Evolutionary conservation across 345 rosid species (phyloP), one percentile per base, ranked within the genome.

Genomic region (Moringa oleifera): DNA sequence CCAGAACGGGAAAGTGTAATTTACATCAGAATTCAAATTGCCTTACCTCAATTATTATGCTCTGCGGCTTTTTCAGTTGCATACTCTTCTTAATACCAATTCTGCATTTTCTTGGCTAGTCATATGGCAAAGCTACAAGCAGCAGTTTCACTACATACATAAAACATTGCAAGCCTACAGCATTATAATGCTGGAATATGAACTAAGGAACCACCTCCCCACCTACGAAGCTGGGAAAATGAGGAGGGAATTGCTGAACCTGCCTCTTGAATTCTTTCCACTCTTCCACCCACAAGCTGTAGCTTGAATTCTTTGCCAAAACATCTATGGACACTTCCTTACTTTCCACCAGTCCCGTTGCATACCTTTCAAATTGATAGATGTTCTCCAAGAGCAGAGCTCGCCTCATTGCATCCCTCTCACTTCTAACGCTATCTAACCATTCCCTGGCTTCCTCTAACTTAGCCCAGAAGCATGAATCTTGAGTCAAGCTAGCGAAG

Each of bases 391-490:
- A 73, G 7, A 83, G 52, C 24, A 6, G 8, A 46, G 18, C 20
- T 49, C 13, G 55, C 24, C 18, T 79, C 9, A 13, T 66, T 0
- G 16, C 49, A 57, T 90, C 85, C 1, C 9, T 60, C 64, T 79
- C 88, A 5, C 66, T 69, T 73, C 58, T 81, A 8, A 75, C 51
- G 17, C 2, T 70, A 59, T 85, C 78, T 3, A 86, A 62, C 59
- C 69, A 74, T 21, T 83, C 95, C 68, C 77, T 73, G 6, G 92
- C 95, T 74, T 86, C 87, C 78, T 94, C 96, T 33, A 94, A 79
- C 66, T 18, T 82, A 0, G 95, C 97, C 99, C 99, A 88, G 56
- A 94, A 94, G 63, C 88, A 81, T 20, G 96, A 66, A 66, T 94
- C 97, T 55, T 94, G 99, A 1, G 97, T 94, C 36, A 73, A 21